Evolutionary conservation across 2,329 filamentous ascomycete species (phyloP).

Genomic region (Raffaelea ambrosiae): DNA sequence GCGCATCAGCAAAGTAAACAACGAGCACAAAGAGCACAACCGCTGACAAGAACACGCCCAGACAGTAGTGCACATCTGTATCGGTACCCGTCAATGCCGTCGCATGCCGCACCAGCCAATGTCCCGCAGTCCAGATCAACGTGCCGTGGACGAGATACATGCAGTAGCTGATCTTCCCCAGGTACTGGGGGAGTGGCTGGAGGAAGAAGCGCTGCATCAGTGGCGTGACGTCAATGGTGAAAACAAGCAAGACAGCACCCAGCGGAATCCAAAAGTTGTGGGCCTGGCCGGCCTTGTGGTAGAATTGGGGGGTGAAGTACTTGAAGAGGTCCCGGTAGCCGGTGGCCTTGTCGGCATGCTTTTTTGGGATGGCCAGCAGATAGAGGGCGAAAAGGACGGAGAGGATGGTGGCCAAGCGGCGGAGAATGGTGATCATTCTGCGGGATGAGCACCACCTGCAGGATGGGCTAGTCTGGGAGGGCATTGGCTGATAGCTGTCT

Average conservation of each 20-base stretch:
- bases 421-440: too few relatives aligned
- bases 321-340: slow-evolving; percentile 3
- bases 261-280: slow-evolving; percentile 19
- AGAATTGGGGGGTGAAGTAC: slow-evolving; percentile 14
- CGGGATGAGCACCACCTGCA: too few relatives aligned
- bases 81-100: slow-evolving; percentile 35
- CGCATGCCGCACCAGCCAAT: slow-evolving; percentile 13
- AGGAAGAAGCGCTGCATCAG: slow-evolving; percentile 20
- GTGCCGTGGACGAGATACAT: slow-evolving; percentile 55
- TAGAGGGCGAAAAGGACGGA: neutral
- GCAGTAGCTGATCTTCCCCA: slow-evolving; percentile 52
- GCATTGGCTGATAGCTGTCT: too few relatives aligned
- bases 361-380: slow-evolving; percentile 13
- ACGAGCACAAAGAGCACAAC: slow-evolving; percentile 40
- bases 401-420: neutral
- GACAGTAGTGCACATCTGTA: slow-evolving; percentile 30
- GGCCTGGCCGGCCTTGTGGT: slow-evolving; percentile 7
- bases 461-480: too few relatives aligned
- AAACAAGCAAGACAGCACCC: slow-evolving; percentile 17
- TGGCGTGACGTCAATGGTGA: slow-evolving; percentile 13
- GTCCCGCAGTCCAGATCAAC: slow-evolving; percentile 43
- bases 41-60: slow-evolving; percentile 37
- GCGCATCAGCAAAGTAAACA: slow-evolving; percentile 47
- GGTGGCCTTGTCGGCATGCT: slow-evolving; percentile 8
- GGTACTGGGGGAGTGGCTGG: slow-evolving; percentile 27